Base-by-base conservation (phyloP, 345 rosid species). In the Citrus medica region DNA sequence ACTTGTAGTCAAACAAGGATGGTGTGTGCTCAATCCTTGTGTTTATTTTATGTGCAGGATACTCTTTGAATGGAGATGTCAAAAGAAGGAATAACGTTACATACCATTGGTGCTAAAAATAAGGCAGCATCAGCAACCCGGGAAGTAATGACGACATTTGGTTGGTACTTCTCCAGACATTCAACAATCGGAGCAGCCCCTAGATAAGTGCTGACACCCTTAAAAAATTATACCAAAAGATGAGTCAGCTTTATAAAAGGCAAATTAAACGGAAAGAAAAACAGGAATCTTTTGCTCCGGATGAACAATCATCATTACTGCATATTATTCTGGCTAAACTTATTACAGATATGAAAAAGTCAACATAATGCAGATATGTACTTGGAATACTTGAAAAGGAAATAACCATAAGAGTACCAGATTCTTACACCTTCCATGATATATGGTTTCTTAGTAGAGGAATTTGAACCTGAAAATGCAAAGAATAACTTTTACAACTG, bases 131-230 rank as follows among this genome's bases (percentile, higher is more conserved):
- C 98, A 74, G 98, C 98, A 63, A 93, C 84, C 80, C 98, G 85
- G 64, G 98, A 95, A 83, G 98, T 91, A 76, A 95, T 85, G 42
- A 95, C 79, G 32, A 95, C 95, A 87, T 91, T 76, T 61, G 97
- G 94, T 76, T 84, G 88, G 87, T 95, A 92, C 82, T 85, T 93
- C 69, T 92, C 97, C 67, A 95, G 90, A 77, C 98, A 95, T 85
- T 91, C 92, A 79, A 95, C 98, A 81, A 95, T 90, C 2, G 98
- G 98, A 81, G 92, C 94, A 71, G 98, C 98, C 85, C 98, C 98
- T 72, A 95, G 87, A 86, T 95, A 95, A 33, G 98, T 93, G 86
- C 98, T 87, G 66, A 83, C 70, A 56, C 97, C 98, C 98, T 95
- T 88, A 80, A 82, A 48, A 80, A 56, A 80, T 67, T 33, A 79